Evolutionary conservation across 2,329 filamentous ascomycete genomes (phyloP), one percentile per base, ranked within the genome.

Genomic region (Botrytis galanthina): DNA sequence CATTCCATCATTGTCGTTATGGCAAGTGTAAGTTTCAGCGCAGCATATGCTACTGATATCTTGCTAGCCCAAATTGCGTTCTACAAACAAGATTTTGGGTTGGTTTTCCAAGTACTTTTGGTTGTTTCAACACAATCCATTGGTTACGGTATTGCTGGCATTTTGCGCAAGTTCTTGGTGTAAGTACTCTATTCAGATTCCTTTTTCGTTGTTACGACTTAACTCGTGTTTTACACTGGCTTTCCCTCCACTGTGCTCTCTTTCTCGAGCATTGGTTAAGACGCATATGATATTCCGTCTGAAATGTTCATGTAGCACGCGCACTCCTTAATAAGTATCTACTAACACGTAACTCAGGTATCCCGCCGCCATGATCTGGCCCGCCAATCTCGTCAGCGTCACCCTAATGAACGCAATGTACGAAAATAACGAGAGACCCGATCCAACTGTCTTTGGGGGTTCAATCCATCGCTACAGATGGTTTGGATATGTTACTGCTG

Each of bases 41-140:
- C 62, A 5, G 62, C 42, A 48, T 66, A 66, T 37, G 44, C 91
- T 3, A 93, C 91, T 3, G 91, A 93, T 76, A 90, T 93, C 66
- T 87, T 94, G 63, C 84, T 93, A 6, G 91, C 91, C 0, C 91
- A 93, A 81, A 83, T 89, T 29, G 86, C 91, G 26, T 93, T 93
- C 78, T 94, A 94, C 89, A 12, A 92, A 89, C 2, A 92, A 93
- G 80, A 91, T 90, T 73, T 82, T 92, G 18, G 86, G 71, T 88
- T 87, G 82, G 84, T 84, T 1, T 90, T 90, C 81, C 86, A 91
- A 80, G 81, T 90, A 7, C 82, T 91, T 22, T 84, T 90, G 75
- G 86, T 85, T 74, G 85, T 90, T 73, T 89, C 88, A 4, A 90
- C 88, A 1, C 87, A 91, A 73, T 85, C 88, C 76, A 88, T 89